These are phyloP conservation scores for Hortaea sp. DNA, from an alignment of 2,329 filamentous ascomycete genomes.

Conservation along the genomic window DNA sequence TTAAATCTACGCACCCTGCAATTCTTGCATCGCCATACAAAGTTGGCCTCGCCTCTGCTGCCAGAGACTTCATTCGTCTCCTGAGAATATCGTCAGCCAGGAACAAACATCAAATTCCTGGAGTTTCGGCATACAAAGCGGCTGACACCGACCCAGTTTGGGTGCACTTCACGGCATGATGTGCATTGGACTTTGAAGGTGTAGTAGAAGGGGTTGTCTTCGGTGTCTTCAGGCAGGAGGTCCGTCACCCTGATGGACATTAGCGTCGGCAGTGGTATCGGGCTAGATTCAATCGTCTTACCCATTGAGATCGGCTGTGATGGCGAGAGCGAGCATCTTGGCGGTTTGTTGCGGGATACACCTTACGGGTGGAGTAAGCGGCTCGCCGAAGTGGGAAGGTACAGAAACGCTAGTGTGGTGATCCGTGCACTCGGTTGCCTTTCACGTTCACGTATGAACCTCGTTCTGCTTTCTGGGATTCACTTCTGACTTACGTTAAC, in stretches of 20 bases:
- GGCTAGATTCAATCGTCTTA: constrained; percentile 28
- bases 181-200: constrained; percentile 98
- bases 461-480: too few relatives aligned
- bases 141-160: constrained; percentile 76
- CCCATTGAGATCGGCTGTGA: constrained; percentile 63
- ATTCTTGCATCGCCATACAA: constrained; percentile 99
- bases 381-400: background rate
- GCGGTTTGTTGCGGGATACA: background rate
- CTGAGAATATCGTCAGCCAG: constrained; percentile 34
- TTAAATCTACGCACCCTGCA: constrained; percentile 56
- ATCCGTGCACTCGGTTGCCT: background rate
- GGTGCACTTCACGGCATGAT: constrained; percentile 85
- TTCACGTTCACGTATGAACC: too few relatives aligned
- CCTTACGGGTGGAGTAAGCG: background rate
- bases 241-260: constrained; percentile 64
- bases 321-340: constrained; percentile 54
- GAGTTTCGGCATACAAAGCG: constrained; percentile 61
- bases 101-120: background rate
- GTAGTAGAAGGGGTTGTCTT: constrained; percentile 82
- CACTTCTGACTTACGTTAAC: too few relatives aligned
- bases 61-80: constrained; percentile 85
- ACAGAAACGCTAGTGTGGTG: background rate
- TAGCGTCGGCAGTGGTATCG: background rate
- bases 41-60: constrained; percentile 91
- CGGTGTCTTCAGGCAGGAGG: constrained; percentile 72